Conservation (phyloP, 331 rosid genomes). For the Quercus tomentella region DNA sequence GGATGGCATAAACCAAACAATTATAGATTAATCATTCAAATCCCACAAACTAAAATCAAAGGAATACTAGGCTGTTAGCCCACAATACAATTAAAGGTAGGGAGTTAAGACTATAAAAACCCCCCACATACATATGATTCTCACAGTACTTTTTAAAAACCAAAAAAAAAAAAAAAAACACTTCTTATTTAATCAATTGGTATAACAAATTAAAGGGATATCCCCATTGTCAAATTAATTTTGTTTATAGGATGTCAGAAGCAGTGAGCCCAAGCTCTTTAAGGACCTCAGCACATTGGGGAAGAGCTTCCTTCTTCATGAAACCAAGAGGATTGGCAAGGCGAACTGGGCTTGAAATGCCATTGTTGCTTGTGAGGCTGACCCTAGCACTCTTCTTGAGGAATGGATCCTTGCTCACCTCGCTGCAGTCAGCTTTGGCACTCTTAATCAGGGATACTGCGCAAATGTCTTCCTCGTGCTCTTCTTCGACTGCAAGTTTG, state of each 20-base stretch:
- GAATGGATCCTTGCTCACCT: conserved; percentile 13
- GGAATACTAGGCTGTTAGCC: background rate
- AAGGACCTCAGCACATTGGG: conserved; percentile 40
- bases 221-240: background rate
- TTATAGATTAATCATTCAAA: background rate
- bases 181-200: background rate
- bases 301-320: conserved; percentile 27
- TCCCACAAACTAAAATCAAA: background rate
- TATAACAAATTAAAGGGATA: background rate
- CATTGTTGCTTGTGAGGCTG: conserved; percentile 60
- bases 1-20: background rate
- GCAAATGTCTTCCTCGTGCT: conserved; percentile 71
- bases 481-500: conserved; percentile 49
- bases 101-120: background rate
- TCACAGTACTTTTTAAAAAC: background rate
- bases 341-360: conserved; percentile 44
- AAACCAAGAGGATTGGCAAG: conserved; percentile 76
- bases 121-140: background rate
- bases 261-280: conserved; percentile 56
- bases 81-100: background rate
- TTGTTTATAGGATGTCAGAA: conserved; percentile 19
- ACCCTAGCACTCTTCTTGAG: conserved; percentile 43
- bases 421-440: conserved; percentile 33
- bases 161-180: background rate
- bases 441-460: conserved; percentile 47